Evolutionary conservation across 2,329 filamentous ascomycete genomes (phyloP), one percentile per base, ranked within the genome.

Genomic region (Pyrenochaeta sp.): DNA sequence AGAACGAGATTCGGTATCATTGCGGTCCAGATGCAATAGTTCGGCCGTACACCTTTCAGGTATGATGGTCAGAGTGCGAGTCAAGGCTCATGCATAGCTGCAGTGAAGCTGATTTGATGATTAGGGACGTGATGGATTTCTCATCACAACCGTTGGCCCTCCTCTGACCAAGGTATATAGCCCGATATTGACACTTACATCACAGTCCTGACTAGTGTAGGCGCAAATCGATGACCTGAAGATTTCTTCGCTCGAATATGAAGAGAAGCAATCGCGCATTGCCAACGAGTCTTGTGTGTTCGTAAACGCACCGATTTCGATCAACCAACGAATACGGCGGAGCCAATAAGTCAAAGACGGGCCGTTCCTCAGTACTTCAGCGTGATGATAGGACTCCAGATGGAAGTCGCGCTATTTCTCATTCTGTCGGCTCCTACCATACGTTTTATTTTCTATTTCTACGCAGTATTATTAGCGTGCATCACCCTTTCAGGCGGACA

Each of bases 191-290:
- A 10, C 5, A 5, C 18, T 42, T 10, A 14, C 14, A 15, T 20
- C 14, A 37, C 20, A 47, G 40, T 14, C 20, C 66, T 69, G 49
- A 72, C 33, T 7, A 15, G 7, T 14, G 11, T 39, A 78, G 76
- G 75, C 74, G 15, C 76, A 78, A 69, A 77, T 78, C 56, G 68
- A 78, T 21, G 76, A 78, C 51, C 55, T 78, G 45, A 77, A 77
- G 54, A 50, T 69, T 29, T 73, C 74, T 0, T 78, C 76, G 4
- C 65, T 58, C 36, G 73, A 76, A 23, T 78, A 77, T 61, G 76
- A 78, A 55, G 72, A 77, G 51, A 74, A 74, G 52, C 75, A 77
- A 56, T 76, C 76, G 7, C 72, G 71, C 37, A 65, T 71, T 66
- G 67, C 69, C 29, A 67, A 73, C 45, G 70, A 70, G 56, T 58